These are phyloP conservation scores for Colletotrichum aenigma DNA, from an alignment of 2,329 filamentous ascomycete species.

Conservation along the genomic window DNA sequence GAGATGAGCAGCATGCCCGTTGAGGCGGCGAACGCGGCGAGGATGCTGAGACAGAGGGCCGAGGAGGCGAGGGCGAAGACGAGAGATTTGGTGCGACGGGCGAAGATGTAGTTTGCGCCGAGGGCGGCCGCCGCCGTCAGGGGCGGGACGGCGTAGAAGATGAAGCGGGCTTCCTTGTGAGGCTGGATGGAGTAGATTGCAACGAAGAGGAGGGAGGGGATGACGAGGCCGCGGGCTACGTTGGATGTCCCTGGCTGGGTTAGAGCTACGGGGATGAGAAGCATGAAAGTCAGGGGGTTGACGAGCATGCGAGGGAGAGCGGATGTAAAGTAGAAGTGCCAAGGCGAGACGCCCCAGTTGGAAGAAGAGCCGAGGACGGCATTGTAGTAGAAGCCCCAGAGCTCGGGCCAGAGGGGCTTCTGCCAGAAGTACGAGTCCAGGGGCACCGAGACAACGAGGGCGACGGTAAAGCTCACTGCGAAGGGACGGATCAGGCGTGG, in stretches of 20 bases:
- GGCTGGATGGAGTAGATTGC: conserved; percentile 85
- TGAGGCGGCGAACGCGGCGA: conserved; percentile 64
- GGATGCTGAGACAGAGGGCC: conserved; percentile 61
- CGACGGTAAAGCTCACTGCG: conserved; percentile 65
- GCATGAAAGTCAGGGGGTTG: conserved; percentile 71
- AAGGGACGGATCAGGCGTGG: conserved; percentile 70
- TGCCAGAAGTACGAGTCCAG: conserved; percentile 97
- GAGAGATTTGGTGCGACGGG: conserved; percentile 65
- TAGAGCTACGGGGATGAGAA: conserved; percentile 61
- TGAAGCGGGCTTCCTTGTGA: conserved; percentile 96
- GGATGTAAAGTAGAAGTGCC: conserved; percentile 84
- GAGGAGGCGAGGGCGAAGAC: conserved; percentile 59
- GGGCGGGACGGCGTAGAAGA: conserved; percentile 84
- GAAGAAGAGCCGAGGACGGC: conserved; percentile 82
- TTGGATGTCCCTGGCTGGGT: conserved; percentile 48
- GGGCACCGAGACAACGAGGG: conserved; percentile 72
- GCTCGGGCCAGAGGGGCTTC: conserved; percentile 84
- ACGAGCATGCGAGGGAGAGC: conserved; percentile 82
- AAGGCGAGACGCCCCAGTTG: conserved; percentile 86
- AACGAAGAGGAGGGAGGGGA: conserved; percentile 76
- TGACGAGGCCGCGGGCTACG: conserved; percentile 53
- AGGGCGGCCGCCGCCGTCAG: conserved; percentile 80
- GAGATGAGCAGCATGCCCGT: conserved; percentile 76
- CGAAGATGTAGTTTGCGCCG: conserved; percentile 73
- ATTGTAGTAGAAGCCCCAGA: conserved; percentile 90